phyloP scores from a whole-genome alignment of 1,284 basidiomycete genomes.

The Melampsora americana region DNA sequence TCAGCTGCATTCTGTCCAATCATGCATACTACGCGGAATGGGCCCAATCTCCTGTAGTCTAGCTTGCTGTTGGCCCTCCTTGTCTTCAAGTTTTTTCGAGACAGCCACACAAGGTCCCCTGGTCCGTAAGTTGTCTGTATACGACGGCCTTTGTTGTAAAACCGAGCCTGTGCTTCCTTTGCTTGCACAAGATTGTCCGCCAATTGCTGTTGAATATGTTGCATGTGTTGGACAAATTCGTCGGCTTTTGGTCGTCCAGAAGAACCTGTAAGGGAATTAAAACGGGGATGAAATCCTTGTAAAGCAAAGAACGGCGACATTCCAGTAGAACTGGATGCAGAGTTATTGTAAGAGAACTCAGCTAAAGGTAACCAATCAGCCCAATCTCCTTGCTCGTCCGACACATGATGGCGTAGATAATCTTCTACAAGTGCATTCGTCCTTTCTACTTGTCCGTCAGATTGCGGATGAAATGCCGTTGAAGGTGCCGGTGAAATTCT shows the following conservation, averaged over 20 bases:
- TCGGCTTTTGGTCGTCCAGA: neutral
- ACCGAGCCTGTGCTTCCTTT: neutral
- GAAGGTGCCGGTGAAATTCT: neutral
- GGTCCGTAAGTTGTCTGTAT: neutral
- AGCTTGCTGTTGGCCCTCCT: neutral
- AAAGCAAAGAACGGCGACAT: constrained; percentile 20
- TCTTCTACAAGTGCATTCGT: neutral
- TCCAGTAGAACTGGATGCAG: neutral
- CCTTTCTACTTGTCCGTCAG: constrained; percentile 9
- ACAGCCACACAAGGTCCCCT: constrained; percentile 20
- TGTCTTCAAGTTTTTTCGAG: neutral
- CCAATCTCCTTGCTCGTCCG: constrained; percentile 11
- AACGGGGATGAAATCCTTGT: constrained; percentile 29
- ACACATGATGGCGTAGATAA: constrained; percentile 23
- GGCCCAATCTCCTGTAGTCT: constrained; percentile 1
- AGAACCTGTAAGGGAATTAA: constrained; percentile 1
- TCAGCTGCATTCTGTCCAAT: constrained; percentile 19
- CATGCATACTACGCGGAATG: neutral
- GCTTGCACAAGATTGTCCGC: neutral
- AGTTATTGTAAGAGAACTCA: constrained; percentile 33
- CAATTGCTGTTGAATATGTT: neutral
- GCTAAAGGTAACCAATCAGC: neutral
- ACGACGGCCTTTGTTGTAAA: neutral
- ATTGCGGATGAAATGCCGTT: constrained; percentile 18
- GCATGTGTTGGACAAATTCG: neutral